These are phyloP conservation scores for Lentinula boryana DNA, from an alignment of 768 basidiomycete species.

Conservation along the genomic window DNA sequence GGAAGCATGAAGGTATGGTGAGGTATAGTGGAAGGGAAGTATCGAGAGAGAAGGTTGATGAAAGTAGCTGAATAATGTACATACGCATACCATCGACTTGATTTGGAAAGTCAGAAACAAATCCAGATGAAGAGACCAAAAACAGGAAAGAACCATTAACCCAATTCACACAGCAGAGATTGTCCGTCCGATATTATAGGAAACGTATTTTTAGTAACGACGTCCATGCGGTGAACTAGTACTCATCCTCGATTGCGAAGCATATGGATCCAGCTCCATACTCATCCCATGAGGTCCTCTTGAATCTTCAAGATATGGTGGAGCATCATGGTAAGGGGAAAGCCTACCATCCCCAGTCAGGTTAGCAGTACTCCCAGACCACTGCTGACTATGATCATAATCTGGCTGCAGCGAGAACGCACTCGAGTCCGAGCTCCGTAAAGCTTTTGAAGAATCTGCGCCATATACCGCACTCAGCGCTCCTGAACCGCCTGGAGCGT, in stretches of 20 bases:
- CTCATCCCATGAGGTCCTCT: slow-evolving; percentile 17
- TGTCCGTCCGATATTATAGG: neutral
- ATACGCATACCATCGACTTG: neutral
- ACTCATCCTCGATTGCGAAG: slow-evolving; percentile 18
- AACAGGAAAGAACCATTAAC: neutral
- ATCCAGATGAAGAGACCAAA: neutral
- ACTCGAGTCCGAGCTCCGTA: slow-evolving; percentile 56
- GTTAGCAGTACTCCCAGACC: slow-evolving; percentile 45
- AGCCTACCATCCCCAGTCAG: slow-evolving; percentile 26
- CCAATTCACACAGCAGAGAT: neutral
- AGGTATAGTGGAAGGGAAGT: too few relatives aligned
- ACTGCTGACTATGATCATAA: slow-evolving; percentile 43
- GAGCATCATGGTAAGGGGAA: slow-evolving; percentile 13
- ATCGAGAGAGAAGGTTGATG: too few relatives aligned
- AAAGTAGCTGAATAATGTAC: neutral
- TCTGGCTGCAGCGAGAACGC: slow-evolving; percentile 70
- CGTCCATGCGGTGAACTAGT: slow-evolving; percentile 10
- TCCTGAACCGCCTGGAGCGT: slow-evolving; percentile 10
- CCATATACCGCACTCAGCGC: slow-evolving; percentile 7
- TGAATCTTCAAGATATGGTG: slow-evolving; percentile 8
- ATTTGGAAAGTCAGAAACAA: neutral
- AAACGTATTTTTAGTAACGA: neutral
- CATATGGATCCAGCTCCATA: slow-evolving; percentile 31
- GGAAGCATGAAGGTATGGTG: too few relatives aligned
- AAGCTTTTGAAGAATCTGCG: slow-evolving; percentile 21